Conservation (phyloP, 768 basidiomycete genomes). For the Royoungia palumana region DNA sequence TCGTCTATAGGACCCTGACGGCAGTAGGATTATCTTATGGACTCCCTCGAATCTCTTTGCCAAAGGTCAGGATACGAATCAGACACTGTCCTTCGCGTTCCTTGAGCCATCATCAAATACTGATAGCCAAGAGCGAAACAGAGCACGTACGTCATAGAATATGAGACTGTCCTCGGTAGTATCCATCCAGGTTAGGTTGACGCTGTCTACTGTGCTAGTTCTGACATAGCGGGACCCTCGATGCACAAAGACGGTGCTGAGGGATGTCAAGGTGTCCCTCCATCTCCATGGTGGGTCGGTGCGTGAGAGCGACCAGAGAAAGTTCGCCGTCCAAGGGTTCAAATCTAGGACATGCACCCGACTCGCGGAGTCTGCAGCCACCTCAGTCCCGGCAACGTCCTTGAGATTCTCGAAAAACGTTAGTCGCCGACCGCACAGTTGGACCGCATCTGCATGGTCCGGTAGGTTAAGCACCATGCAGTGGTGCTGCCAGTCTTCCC, state of each 20-base stretch:
- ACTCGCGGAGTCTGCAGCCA: slow-evolving; percentile 12
- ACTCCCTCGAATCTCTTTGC: slow-evolving; percentile 17
- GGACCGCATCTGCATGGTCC: slow-evolving; percentile 28
- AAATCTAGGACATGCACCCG: slow-evolving; percentile 31
- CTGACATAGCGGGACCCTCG: slow-evolving; percentile 26
- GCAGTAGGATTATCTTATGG: slow-evolving; percentile 9
- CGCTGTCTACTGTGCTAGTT: slow-evolving; percentile 42
- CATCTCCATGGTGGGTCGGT: slow-evolving; percentile 31
- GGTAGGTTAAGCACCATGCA: slow-evolving; percentile 34
- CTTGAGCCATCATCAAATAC: slow-evolving; percentile 13
- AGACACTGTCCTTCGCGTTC: slow-evolving; percentile 33
- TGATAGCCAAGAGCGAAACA: background rate
- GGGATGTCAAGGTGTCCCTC: slow-evolving; percentile 21
- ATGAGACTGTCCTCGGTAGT: slow-evolving; percentile 62
- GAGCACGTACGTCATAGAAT: slow-evolving; percentile 47
- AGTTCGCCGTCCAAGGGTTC: slow-evolving; percentile 26
- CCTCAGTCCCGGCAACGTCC: slow-evolving; percentile 3
- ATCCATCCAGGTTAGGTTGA: slow-evolving; percentile 47
- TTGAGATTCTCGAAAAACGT: slow-evolving; percentile 31
- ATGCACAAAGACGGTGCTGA: slow-evolving; percentile 30
- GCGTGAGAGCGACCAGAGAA: slow-evolving; percentile 25
- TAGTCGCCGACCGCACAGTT: slow-evolving; percentile 30
- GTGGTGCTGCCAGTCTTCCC: slow-evolving; percentile 51
- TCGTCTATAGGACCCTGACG: background rate
- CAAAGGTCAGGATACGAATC: slow-evolving; percentile 33